A percentile compares a stretch with the other conserved stretches of the same genome.
These are phyloP conservation scores for Stagonosporopsis vannaccii DNA, from an alignment of 2,329 filamentous ascomycete species.

Conservation along the genomic window DNA sequence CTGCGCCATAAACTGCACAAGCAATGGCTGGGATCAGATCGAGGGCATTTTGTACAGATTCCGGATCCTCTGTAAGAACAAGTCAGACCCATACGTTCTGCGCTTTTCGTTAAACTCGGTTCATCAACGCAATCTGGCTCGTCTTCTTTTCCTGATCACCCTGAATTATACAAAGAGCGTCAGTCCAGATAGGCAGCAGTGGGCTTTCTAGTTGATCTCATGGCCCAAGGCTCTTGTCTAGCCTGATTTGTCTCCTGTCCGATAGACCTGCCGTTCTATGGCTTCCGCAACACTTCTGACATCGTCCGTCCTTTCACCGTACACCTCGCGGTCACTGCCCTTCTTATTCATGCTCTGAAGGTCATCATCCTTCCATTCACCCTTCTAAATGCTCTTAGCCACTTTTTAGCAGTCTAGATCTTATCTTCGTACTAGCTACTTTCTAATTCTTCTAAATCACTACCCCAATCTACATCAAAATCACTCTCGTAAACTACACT, in stretches of 20 bases:
- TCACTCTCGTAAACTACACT: neutral
- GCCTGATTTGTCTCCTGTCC: no score
- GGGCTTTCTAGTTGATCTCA: neutral
- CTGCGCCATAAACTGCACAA: neutral
- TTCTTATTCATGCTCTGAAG: neutral
- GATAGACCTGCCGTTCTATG: neutral
- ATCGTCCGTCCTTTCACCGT: neutral
- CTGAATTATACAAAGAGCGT: conserved; percentile 27
- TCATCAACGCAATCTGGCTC: conserved; percentile 20
- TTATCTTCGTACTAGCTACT: neutral
- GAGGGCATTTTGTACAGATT: neutral
- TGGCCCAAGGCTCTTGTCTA: neutral
- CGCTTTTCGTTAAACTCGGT: conserved; percentile 15
- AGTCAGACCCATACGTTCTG: conserved; percentile 15
- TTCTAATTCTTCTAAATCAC: neutral
- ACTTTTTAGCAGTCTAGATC: neutral
- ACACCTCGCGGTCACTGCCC: neutral
- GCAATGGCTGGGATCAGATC: neutral
- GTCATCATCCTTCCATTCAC: neutral
- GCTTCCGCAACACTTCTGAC: neutral
- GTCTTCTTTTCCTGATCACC: conserved; percentile 11
- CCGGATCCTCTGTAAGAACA: neutral
- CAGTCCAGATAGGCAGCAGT: conserved; percentile 15
- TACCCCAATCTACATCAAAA: neutral
- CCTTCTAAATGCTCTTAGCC: neutral